A percentile compares a stretch with the other conserved stretches of the same genome.
Conservation (phyloP, 164 flowering plant genomes). For the Magnolia officinalis region DNA sequence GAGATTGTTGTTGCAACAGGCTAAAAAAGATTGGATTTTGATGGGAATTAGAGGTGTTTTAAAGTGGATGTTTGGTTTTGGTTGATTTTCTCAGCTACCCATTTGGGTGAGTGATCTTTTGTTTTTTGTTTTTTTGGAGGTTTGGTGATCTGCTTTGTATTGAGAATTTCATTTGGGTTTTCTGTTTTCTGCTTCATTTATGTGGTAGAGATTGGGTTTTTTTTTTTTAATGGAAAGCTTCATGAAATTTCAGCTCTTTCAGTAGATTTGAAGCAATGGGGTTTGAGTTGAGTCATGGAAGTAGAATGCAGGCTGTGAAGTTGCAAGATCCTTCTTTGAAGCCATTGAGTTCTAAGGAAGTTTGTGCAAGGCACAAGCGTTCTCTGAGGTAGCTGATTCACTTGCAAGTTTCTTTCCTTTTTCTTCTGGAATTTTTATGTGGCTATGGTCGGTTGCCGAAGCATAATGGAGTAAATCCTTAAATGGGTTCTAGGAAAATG, state of each 20-base stretch:
- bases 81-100: constrained; percentile 26
- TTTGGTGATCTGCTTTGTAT: constrained; percentile 21
- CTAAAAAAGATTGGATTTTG: constrained; percentile 19
- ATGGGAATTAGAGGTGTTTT: constrained; percentile 9
- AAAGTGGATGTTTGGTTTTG: constrained; percentile 21
- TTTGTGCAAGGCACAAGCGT: constrained; percentile 37
- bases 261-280: constrained; percentile 23
- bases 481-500: neutral
- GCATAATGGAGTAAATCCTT: neutral
- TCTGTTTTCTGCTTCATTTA: constrained; percentile 2
- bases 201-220: neutral
- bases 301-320: constrained; percentile 26
- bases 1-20: constrained; percentile 16
- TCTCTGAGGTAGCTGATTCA: constrained; percentile 39
- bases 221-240: constrained; percentile 6
- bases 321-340: constrained; percentile 31
- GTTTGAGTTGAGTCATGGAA: constrained; percentile 15
- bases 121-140: constrained; percentile 9
- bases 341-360: constrained; percentile 31
- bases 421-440: neutral
- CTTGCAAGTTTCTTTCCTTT: constrained; percentile 3
- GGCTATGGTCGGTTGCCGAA: neutral
- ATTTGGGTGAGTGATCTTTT: constrained; percentile 15
- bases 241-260: constrained; percentile 30
- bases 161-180: constrained; percentile 1